Base-by-base conservation (phyloP, 23 red algal genomes). In the Gracilaria caudata region DNA sequence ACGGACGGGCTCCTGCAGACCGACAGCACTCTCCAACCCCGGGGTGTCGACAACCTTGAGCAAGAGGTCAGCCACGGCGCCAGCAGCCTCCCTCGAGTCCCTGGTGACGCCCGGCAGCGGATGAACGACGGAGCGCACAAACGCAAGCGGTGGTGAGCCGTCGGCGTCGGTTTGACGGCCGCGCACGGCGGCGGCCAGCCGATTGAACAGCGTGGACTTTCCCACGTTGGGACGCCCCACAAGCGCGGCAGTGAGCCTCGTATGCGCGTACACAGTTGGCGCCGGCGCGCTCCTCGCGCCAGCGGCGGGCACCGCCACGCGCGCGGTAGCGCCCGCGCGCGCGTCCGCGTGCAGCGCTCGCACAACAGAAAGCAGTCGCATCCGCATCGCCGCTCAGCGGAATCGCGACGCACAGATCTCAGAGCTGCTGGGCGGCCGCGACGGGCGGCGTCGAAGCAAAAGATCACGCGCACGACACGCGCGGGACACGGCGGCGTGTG, bases 21-120 rank as follows among this genome's bases (percentile, higher is more conserved):
- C 8, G 23, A 77, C 75, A 59, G 79, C 90, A 39, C 53, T 82
- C 86, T 95, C 97, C 26, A 99, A 44, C 21, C 97, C 97, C 28
- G 97, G 85, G 13, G 97, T 99, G 80, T 99, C 97, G 23, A 95
- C 70, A 9, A 99, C 35, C 24, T 75, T 82, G 74, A 99, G 93
- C 30, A 81, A 64, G 33, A 96, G 73, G 59, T 99, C 94, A 19
- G 77, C 64, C 12, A 99, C 51, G 41, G 87, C 78, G 39, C 66
- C 95, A 1, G 66, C 45, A 28, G 81, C 82, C 14, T 55, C 65
- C 9, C 85, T 54, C 78, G 89, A 56, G 64, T 98, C 95, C 37
- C 95, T 74, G 12, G 95, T 98, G 40, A 98, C 86, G 54, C 95
- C 95, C 25, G 95, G 89, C 19, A 75, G 39, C 33, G 91, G 53